Evolutionary conservation across 805 yeast genomes (phyloP).

Genomic region (Phaffomyces thermotolerans): DNA sequence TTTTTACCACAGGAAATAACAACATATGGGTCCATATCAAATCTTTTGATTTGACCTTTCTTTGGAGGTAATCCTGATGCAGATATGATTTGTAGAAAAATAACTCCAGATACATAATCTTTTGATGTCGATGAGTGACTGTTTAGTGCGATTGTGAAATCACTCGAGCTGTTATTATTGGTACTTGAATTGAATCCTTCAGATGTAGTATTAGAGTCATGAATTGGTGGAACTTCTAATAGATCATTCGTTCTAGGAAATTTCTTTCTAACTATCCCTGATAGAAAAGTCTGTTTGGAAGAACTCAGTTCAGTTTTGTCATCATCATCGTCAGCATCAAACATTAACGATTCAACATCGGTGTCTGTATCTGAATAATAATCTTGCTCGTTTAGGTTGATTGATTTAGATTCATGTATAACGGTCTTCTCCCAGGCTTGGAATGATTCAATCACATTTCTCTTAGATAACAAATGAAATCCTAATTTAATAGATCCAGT

Average conservation of each 20-base stretch:
- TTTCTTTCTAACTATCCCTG: not conserved
- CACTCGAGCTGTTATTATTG: not conserved
- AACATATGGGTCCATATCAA: constrained; percentile 96
- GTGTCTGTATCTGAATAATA: constrained; percentile 22
- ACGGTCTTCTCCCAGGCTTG: constrained; percentile 14
- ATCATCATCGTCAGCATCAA: constrained; percentile 5
- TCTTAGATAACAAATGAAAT: constrained; percentile 30
- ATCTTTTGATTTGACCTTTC: constrained; percentile 57
- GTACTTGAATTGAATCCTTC: not conserved
- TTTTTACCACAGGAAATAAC: constrained; percentile 85
- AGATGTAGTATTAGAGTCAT: no score
- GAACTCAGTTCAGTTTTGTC: not conserved
- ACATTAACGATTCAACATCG: constrained; percentile 20
- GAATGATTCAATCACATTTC: constrained; percentile 14
- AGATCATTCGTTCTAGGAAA: no score
- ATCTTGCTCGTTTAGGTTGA: constrained; percentile 19
- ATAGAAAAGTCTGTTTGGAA: not conserved
- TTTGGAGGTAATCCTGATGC: constrained; percentile 77
- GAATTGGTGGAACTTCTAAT: no score
- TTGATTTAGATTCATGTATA: not conserved
- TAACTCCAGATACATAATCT: constrained; percentile 43
- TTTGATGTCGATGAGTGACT: not conserved
- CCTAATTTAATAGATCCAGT: constrained; percentile 42
- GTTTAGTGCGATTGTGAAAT: not conserved
- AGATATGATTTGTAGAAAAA: constrained; percentile 67